A percentile compares a stretch with the other conserved stretches of the same genome.
phyloP scores from a whole-genome alignment of 2,329 filamentous ascomycete genomes.

The Tolypocladium tropicale region DNA sequence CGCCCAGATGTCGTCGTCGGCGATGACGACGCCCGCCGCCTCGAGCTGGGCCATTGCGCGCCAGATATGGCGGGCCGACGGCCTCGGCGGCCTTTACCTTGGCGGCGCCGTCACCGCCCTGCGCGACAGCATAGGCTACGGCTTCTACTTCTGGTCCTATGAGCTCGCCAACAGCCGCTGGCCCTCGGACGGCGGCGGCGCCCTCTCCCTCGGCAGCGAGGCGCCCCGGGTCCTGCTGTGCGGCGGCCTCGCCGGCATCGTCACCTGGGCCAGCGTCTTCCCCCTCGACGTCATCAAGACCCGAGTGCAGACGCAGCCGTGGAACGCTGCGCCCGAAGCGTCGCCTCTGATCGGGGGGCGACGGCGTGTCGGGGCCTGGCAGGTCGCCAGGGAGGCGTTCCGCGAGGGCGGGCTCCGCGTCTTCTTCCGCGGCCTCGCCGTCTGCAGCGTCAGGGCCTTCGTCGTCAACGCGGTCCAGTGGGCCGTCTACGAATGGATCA shows the following conservation, averaged over 20 bases:
- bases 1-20: conserved; percentile 51
- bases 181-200: conserved; percentile 14
- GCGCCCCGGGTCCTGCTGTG: conserved; percentile 64
- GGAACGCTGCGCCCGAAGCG: conserved; percentile 5
- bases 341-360: background rate
- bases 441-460: conserved; percentile 82
- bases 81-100: conserved; percentile 65
- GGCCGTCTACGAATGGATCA: conserved; percentile 85
- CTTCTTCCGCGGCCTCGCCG: conserved; percentile 65
- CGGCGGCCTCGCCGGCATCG: conserved; percentile 76
- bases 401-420: conserved; percentile 46
- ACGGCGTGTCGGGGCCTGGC: conserved; percentile 40
- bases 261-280: conserved; percentile 85
- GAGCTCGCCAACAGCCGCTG: conserved; percentile 59
- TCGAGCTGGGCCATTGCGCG: conserved; percentile 57
- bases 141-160: conserved; percentile 95
- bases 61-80: conserved; percentile 44
- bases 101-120: conserved; percentile 74
- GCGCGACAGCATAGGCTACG: conserved; percentile 85
- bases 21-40: conserved; percentile 16
- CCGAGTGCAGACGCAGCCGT: conserved; percentile 66
- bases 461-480: conserved; percentile 90
- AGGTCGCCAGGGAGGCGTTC: conserved; percentile 58
- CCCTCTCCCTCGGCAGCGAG: conserved; percentile 23
- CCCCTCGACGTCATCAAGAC: conserved; percentile 91